Evolutionary conservation across 2,329 filamentous ascomycete genomes (phyloP).

Genomic region (Akanthomyces muscarius): DNA sequence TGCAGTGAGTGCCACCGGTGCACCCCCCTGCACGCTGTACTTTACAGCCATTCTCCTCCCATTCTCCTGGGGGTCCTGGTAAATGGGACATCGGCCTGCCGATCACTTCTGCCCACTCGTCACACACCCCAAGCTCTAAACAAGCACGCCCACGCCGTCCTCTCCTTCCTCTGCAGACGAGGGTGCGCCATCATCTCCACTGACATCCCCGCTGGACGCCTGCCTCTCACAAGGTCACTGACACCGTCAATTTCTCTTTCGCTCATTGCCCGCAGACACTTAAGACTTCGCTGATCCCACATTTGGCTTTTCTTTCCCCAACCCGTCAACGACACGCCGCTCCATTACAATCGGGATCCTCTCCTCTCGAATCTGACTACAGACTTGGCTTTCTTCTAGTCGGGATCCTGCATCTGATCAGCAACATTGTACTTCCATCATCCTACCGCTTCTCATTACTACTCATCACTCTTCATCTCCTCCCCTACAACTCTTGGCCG

Average conservation of each 20-base stretch:
- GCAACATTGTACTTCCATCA: constrained; percentile 28
- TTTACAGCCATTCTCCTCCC: constrained; percentile 41
- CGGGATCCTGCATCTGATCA: constrained; percentile 52
- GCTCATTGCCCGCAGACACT: constrained; percentile 39
- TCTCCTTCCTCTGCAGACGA: constrained; percentile 9
- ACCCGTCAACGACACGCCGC: constrained; percentile 15
- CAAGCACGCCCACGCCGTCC: constrained; percentile 8
- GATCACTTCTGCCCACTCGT: constrained; percentile 52
- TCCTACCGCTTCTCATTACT: constrained; percentile 16
- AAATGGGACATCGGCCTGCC: constrained; percentile 50
- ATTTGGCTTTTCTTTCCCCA: constrained; percentile 18
- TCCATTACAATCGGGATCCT: constrained; percentile 25
- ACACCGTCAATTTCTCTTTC: constrained; percentile 25
- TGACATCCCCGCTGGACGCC: constrained; percentile 30
- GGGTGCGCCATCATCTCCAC: constrained; percentile 29
- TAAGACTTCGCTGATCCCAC: constrained; percentile 60
- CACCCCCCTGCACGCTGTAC: constrained; percentile 31
- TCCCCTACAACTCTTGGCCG: constrained; percentile 1
- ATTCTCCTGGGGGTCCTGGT: constrained; percentile 43
- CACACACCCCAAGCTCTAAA: constrained; percentile 36
- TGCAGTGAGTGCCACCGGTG: neutral
- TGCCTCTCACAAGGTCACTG: constrained; percentile 25
- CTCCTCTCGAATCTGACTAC: constrained; percentile 26
- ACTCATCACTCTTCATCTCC: constrained; percentile 3
- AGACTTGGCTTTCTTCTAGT: constrained; percentile 43